phyloP scores from a whole-genome alignment of 345 rosid species.

The Euclidium syriacum region DNA sequence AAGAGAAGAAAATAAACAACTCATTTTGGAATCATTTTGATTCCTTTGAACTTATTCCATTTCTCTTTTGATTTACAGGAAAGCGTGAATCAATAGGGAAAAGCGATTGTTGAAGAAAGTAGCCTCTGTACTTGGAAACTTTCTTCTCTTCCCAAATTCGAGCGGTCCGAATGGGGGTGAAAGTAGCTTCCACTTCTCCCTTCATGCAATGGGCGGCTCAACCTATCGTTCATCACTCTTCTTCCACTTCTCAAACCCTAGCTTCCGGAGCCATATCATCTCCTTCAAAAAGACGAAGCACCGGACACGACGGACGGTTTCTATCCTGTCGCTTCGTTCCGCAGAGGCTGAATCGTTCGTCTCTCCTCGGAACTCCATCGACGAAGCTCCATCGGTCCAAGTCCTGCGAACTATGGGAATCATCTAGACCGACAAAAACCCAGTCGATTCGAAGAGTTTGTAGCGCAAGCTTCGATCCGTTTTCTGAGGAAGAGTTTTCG shows the following conservation, averaged over 20 bases:
- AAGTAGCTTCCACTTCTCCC: constrained; percentile 42
- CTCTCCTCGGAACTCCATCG: constrained; percentile 42
- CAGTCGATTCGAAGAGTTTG: constrained; percentile 37
- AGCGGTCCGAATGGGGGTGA: constrained; percentile 50
- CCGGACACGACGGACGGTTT: constrained; percentile 17
- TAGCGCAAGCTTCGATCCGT: constrained; percentile 55
- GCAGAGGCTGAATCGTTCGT: constrained; percentile 39
- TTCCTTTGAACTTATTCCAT: background rate
- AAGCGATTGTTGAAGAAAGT: background rate
- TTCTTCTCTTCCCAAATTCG: background rate
- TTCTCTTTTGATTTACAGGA: constrained; percentile 26
- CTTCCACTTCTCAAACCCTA: constrained; percentile 57
- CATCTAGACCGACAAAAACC: constrained; percentile 25
- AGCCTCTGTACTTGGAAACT: background rate
- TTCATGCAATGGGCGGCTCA: constrained; percentile 62
- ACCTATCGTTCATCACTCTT: constrained; percentile 38
- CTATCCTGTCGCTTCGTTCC: constrained; percentile 28
- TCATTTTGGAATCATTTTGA: background rate
- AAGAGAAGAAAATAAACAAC: background rate
- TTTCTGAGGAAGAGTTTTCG: constrained; percentile 73
- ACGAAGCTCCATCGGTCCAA: constrained; percentile 37
- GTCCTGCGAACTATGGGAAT: constrained; percentile 39
- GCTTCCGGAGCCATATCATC: constrained; percentile 53
- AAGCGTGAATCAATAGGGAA: background rate
- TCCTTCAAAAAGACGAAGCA: constrained; percentile 48